Percentiles rank a stretch among this genome's conserved stretches.
These are phyloP conservation scores for Diaporthe vaccinii DNA, from an alignment of 2,329 filamentous ascomycete genomes.

Conservation along the genomic window DNA sequence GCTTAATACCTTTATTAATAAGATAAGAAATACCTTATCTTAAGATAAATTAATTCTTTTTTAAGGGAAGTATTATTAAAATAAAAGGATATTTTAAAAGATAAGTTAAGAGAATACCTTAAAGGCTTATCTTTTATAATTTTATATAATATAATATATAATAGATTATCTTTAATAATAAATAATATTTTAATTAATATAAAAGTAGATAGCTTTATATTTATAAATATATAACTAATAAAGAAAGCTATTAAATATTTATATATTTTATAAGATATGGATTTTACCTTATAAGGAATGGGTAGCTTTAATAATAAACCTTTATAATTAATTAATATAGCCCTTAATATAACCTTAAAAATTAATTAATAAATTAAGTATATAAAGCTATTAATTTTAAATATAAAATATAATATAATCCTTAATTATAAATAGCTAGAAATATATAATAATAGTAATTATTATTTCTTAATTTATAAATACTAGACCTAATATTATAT, in stretches of 20 bases:
- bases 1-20: neutral
- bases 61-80: neutral
- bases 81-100: neutral
- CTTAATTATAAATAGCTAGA: neutral
- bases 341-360: neutral
- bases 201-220: neutral
- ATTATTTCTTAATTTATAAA: neutral
- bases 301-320: neutral
- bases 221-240: conserved; percentile 3
- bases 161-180: no score
- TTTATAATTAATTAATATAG: neutral
- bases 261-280: neutral
- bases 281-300: neutral
- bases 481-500: neutral
- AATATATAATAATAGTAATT: neutral
- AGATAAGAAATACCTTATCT: neutral
- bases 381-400: neutral
- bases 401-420: conserved; percentile 20
- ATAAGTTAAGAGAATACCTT: neutral
- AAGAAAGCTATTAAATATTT: neutral
- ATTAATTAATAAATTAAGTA: neutral
- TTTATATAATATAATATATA: no score
- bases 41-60: neutral
- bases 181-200: neutral
- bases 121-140: no score